Percentiles rank a stretch among this genome's conserved stretches.
These are phyloP conservation scores for Boletus tomentosulus DNA, from an alignment of 768 basidiomycete species.

Conservation along the genomic window DNA sequence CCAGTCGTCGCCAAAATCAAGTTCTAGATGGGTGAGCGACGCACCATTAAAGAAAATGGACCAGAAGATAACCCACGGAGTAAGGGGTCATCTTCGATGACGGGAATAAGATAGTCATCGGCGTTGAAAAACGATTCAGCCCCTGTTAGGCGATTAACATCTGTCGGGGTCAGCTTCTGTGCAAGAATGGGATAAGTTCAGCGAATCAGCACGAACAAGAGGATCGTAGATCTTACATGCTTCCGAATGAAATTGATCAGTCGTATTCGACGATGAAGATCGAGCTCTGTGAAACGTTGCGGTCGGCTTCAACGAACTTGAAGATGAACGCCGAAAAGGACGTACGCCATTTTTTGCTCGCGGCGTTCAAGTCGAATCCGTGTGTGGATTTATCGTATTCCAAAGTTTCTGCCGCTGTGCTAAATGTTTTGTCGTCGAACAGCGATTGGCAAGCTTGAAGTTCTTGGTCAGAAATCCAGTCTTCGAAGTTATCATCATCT, in stretches of 20 bases:
- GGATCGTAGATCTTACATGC: constrained; percentile 41
- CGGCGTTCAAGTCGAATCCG: constrained; percentile 56
- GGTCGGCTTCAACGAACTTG: not conserved
- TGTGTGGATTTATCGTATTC: constrained; percentile 57
- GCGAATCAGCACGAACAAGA: not conserved
- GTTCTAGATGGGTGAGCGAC: constrained; percentile 39
- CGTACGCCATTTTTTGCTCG: constrained; percentile 55
- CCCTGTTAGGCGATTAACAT: constrained; percentile 48
- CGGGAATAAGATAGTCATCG: constrained; percentile 81
- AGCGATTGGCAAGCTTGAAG: constrained; percentile 61
- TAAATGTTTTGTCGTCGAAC: constrained; percentile 64
- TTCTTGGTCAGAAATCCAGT: constrained; percentile 72
- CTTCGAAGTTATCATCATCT: constrained; percentile 69
- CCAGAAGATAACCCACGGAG: constrained; percentile 59
- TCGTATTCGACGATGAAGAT: constrained; percentile 75
- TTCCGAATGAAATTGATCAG: constrained; percentile 86
- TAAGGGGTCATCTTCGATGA: constrained; percentile 80
- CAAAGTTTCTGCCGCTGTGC: constrained; percentile 56
- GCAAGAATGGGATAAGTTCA: constrained; percentile 1
- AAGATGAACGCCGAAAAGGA: not conserved
- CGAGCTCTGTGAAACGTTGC: constrained; percentile 48
- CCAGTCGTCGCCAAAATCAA: constrained; percentile 66
- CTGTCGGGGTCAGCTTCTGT: constrained; percentile 51
- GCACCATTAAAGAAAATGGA: not conserved
- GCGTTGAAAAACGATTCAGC: constrained; percentile 60